These are phyloP conservation scores for Colletotrichum horii DNA, from an alignment of 2,329 filamentous ascomycete species.

Conservation along the genomic window DNA sequence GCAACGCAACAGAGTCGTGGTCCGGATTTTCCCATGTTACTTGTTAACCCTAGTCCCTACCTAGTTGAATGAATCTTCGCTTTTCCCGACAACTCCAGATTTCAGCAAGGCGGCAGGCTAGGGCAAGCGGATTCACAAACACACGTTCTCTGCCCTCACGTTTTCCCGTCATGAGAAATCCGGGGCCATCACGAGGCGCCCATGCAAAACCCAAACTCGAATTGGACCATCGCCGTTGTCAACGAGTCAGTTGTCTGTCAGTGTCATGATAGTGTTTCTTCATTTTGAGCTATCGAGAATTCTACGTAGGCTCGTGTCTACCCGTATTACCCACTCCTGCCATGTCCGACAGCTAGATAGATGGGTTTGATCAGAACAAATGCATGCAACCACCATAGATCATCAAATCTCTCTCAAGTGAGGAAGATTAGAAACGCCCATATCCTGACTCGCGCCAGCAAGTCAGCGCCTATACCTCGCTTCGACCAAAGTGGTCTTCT, in stretches of 20 bases:
- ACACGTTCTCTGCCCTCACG: not conserved
- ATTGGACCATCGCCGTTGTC: not conserved
- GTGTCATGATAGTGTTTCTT: not conserved
- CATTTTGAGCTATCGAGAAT: not conserved
- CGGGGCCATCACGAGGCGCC: not conserved
- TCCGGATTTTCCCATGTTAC: not conserved
- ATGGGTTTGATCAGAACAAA: not conserved
- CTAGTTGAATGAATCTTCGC: not conserved
- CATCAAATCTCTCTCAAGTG: not conserved
- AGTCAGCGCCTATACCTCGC: not conserved
- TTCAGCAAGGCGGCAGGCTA: not conserved
- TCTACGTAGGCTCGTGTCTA: not conserved
- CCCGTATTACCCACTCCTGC: not conserved
- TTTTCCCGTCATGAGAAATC: not conserved
- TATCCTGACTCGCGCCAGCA: not conserved
- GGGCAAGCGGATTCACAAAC: not conserved
- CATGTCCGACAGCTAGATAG: not conserved
- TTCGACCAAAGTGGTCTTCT: not conserved
- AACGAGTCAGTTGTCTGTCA: not conserved
- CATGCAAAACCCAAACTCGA: not conserved
- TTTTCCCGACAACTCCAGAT: not conserved
- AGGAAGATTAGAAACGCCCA: not conserved
- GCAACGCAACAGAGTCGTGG: not conserved
- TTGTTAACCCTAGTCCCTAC: not conserved
- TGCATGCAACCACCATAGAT: not conserved